phyloP scores from a whole-genome alignment of 192 early-diverging fungal species.

The Gonapodya prolifera region DNA sequence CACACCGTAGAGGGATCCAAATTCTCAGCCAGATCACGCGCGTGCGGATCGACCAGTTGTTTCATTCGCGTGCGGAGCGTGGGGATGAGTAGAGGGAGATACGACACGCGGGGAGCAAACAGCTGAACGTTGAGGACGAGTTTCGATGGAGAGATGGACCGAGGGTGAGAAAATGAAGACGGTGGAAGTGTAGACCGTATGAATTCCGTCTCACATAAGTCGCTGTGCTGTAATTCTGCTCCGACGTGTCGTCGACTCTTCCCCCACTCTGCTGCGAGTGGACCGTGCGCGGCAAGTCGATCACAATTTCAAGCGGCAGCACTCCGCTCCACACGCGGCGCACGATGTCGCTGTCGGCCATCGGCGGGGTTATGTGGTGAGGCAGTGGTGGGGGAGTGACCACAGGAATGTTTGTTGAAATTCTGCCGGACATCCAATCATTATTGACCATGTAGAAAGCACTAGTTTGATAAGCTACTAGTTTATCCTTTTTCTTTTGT shows the following conservation, averaged over 20 bases:
- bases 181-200: background rate
- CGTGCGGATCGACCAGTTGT: too few relatives aligned
- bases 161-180: background rate
- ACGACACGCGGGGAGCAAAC: too few relatives aligned
- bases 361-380: background rate
- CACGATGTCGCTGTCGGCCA: background rate
- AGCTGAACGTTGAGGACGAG: background rate
- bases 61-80: too few relatives aligned
- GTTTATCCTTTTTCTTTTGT: too few relatives aligned
- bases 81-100: too few relatives aligned
- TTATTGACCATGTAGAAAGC: too few relatives aligned
- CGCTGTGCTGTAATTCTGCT: background rate
- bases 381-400: too few relatives aligned
- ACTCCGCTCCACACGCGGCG: background rate
- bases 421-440: too few relatives aligned
- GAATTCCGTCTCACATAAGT: background rate
- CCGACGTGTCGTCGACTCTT: background rate
- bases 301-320: background rate
- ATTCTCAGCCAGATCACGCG: too few relatives aligned
- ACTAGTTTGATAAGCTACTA: too few relatives aligned
- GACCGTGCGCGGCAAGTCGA: background rate
- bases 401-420: too few relatives aligned
- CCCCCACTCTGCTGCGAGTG: background rate
- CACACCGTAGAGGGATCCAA: too few relatives aligned
- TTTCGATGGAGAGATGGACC: background rate